Evolutionary conservation across 176 grass and related monocot species (phyloP).

Genomic region (Zizania latifolia): DNA sequence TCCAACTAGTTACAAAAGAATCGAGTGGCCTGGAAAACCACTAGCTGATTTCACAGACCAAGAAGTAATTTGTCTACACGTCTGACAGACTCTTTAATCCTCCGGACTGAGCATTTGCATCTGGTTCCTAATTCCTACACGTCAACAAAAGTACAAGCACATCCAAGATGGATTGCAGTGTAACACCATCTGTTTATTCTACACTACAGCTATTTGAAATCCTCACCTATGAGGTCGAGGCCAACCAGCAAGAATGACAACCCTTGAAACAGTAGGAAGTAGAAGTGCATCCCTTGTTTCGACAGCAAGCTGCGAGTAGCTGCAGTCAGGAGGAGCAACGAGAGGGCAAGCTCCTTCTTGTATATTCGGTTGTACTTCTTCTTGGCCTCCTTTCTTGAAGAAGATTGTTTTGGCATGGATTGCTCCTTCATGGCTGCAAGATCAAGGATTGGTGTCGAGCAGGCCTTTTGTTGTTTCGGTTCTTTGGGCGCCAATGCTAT

Average conservation of each 20-base stretch:
- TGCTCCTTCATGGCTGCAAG: conserved; percentile 14
- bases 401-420: not conserved
- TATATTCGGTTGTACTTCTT: conserved; percentile 75
- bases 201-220: conserved; percentile 43
- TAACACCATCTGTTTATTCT: not conserved
- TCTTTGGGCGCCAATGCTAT: conserved; percentile 21
- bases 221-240: conserved; percentile 77
- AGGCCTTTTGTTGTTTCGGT: conserved; percentile 14
- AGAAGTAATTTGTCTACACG: conserved; percentile 34
- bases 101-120: not conserved
- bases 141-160: not conserved
- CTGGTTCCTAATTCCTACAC: conserved; percentile 13
- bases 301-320: conserved; percentile 66
- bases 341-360: conserved; percentile 75
- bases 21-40: not conserved
- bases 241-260: conserved; percentile 80
- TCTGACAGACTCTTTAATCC: not conserved
- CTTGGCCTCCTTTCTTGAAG: conserved; percentile 21
- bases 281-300: conserved; percentile 92
- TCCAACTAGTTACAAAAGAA: conserved; percentile 34
- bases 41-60: not conserved
- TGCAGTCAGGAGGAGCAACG: conserved; percentile 69
- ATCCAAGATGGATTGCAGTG: not conserved
- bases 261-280: conserved; percentile 93
- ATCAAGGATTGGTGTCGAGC: conserved; percentile 13